Conservation (phyloP, 371 early-diverging fungal genomes). For the Chytridiales sp. region DNA sequence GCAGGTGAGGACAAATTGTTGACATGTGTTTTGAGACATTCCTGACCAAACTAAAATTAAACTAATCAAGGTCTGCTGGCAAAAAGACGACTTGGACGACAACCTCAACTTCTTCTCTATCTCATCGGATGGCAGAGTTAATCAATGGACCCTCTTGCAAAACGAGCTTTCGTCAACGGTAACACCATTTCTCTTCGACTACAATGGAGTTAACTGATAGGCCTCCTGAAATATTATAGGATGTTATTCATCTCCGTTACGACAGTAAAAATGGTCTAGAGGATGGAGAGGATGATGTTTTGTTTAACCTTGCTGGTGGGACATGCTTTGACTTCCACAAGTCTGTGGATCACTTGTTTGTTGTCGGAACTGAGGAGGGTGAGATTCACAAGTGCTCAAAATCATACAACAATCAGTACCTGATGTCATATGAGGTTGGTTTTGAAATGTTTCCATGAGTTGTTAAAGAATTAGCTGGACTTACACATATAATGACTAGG, state of each 20-base stretch:
- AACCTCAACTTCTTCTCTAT: slow-evolving; percentile 59
- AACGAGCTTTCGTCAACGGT: slow-evolving; percentile 54
- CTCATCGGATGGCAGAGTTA: slow-evolving; percentile 55
- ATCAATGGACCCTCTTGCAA: slow-evolving; percentile 57
- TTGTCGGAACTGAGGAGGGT: slow-evolving; percentile 64
- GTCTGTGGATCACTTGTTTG: slow-evolving; percentile 50
- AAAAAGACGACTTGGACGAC: slow-evolving; percentile 62
- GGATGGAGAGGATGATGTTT: slow-evolving; percentile 35
- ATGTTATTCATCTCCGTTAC: slow-evolving; percentile 46
- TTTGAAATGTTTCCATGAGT: neutral
- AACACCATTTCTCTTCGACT: neutral
- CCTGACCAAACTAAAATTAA: neutral
- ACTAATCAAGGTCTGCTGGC: slow-evolving; percentile 51
- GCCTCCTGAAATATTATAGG: slow-evolving; percentile 23
- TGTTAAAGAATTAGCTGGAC: neutral
- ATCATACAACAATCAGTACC: slow-evolving; percentile 52
- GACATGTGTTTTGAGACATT: neutral
- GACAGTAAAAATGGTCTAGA: slow-evolving; percentile 19
- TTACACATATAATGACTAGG: slow-evolving; percentile 39
- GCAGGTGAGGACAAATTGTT: slow-evolving; percentile 33
- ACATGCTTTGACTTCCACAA: slow-evolving; percentile 60
- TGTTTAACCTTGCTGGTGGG: slow-evolving; percentile 50
- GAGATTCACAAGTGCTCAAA: slow-evolving; percentile 58
- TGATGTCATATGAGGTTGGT: slow-evolving; percentile 51
- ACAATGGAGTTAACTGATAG: neutral